Percentiles rank a stretch among this genome's conserved stretches.
These are phyloP conservation scores for Penicillium psychrosexuale DNA, from an alignment of 2,329 filamentous ascomycete genomes.

Conservation along the genomic window DNA sequence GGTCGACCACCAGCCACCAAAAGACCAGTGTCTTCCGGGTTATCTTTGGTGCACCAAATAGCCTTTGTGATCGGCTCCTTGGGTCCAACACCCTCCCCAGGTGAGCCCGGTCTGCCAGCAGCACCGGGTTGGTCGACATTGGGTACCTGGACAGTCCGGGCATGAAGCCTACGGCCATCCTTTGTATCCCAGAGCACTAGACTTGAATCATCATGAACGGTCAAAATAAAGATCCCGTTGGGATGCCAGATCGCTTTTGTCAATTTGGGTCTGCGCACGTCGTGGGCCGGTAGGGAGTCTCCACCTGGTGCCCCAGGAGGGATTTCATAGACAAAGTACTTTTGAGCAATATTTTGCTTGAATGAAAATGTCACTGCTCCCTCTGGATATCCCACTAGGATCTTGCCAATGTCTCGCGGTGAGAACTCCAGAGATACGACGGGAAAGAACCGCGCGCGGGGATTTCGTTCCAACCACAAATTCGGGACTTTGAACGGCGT, in stretches of 20 bases:
- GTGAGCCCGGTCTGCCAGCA: conserved; percentile 43
- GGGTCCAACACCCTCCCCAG: conserved; percentile 53
- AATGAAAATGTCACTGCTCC: conserved; percentile 91
- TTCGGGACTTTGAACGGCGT: conserved; percentile 81
- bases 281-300: conserved; percentile 58
- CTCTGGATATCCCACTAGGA: conserved; percentile 85
- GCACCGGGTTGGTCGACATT: conserved; percentile 67
- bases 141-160: conserved; percentile 71
- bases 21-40: conserved; percentile 88
- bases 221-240: conserved; percentile 83
- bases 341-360: conserved; percentile 77
- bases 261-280: conserved; percentile 66
- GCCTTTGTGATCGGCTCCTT: conserved; percentile 76
- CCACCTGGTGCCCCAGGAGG: conserved; percentile 80
- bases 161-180: conserved; percentile 79
- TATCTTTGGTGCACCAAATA: conserved; percentile 89
- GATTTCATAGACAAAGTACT: conserved; percentile 79
- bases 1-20: conserved; percentile 78
- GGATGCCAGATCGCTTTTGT: conserved; percentile 92
- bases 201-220: conserved; percentile 84
- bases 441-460: conserved; percentile 60
- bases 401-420: conserved; percentile 84
- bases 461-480: conserved; percentile 74
- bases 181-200: conserved; percentile 93
- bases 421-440: conserved; percentile 81